Evolutionary conservation across 202 grass and related monocot genomes (phyloP), one percentile per base, ranked within the genome.

Genomic region (Zoysia matrella): DNA sequence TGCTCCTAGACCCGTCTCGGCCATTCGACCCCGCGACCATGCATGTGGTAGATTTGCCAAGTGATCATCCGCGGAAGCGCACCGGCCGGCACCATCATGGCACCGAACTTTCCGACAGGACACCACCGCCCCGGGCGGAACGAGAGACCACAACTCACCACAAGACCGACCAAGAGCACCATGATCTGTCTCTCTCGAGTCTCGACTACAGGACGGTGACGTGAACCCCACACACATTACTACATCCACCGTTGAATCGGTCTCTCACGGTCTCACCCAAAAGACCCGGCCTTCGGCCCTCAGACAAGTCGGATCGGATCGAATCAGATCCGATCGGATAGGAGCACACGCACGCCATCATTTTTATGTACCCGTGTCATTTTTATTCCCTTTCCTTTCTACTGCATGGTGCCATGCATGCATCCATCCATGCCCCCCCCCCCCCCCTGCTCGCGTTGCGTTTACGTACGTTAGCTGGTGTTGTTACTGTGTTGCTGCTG

Each of bases 191-290:
- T 8, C 67, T 62, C 72, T 53, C 78, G 9, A 50, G 11, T 18
- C 22, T 30, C 22, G 22, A 30, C 22, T 30, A 30, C 22, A 30
- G 64, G 81, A 69, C 47, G 52, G 72, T 60, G 63, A 58, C 52
- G 3, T 44, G 18, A 68, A 70, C 82, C 72, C 64, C 72, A 65
- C 67, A 65, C 7, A 47, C 66, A 71, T 58, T 39, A 77, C 13
- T 46, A 65, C 79, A 57, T 61, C 8, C 50, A 55, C 49, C 54
- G 66, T 65, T 58, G 12, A 49, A 82, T 61, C 55, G 22, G 22
- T 78, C 15, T 12, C 8, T 13, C 58, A 15, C 65, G 22, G 22
- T 30, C 22, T 30, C 22, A 30, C 22, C 22, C 22, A 30, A 30
- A 30, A 30, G 22, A 30, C 22, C 22, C 22, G 22, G 22, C 22